Conservation (phyloP, 305 asterid species). For the Nicotiana rustica region DNA sequence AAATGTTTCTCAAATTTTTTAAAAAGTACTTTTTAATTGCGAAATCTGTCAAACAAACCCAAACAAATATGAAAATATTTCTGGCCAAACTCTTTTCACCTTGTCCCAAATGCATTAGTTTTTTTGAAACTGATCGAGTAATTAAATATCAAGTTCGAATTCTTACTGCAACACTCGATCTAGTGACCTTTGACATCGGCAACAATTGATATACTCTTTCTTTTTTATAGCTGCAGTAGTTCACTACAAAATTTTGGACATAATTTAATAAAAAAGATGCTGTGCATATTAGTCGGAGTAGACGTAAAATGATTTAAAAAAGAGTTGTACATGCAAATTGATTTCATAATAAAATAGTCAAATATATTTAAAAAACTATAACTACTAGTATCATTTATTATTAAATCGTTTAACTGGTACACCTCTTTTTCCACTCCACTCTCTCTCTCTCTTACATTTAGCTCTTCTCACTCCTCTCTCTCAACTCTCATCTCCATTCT, state of each 20-base stretch:
- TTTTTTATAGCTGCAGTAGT: too few species aligned
- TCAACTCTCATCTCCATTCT: conserved; percentile 45
- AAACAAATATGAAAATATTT: not conserved
- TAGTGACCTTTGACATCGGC: too few species aligned
- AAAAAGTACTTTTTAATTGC: not conserved
- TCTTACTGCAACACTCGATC: not conserved
- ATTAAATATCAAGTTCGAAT: not conserved
- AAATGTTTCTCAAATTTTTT: not conserved
- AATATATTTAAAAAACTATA: not conserved
- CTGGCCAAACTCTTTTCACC: not conserved
- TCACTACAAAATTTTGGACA: too few species aligned
- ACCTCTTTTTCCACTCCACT: conserved; percentile 28
- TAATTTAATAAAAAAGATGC: too few species aligned
- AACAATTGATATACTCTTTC: too few species aligned
- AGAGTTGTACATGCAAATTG: not conserved
- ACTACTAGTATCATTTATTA: not conserved
- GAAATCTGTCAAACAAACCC: not conserved
- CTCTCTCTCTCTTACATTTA: conserved; percentile 32
- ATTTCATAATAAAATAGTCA: too few species aligned
- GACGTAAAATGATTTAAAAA: not conserved
- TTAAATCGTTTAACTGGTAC: not conserved
- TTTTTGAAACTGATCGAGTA: not conserved
- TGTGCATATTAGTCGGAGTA: not conserved
- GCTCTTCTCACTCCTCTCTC: conserved; percentile 22
- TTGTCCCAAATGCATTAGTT: not conserved